A percentile compares a stretch with the other conserved stretches of the same genome.
phyloP scores from a whole-genome alignment of 768 basidiomycete genomes.

The Kwoniella bestiolae region DNA sequence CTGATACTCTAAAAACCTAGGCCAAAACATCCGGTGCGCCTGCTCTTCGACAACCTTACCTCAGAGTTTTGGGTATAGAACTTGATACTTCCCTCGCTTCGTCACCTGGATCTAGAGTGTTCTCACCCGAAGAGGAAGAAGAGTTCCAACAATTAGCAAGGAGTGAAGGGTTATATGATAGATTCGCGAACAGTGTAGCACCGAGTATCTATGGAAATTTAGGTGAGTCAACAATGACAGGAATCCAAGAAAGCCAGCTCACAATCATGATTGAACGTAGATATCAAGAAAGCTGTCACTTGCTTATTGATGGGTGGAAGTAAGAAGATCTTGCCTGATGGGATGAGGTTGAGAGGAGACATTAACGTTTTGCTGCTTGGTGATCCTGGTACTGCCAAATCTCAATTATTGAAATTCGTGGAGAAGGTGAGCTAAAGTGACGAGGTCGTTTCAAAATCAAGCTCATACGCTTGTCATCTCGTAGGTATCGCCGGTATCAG shows the following conservation, averaged over 20 bases:
- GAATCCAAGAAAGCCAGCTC: not conserved
- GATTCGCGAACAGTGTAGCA: conserved; percentile 89
- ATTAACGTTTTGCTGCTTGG: conserved; percentile 96
- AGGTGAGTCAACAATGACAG: conserved; percentile 63
- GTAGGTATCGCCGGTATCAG: conserved; percentile 97
- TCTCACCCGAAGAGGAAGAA: conserved; percentile 94
- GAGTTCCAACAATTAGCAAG: conserved; percentile 91
- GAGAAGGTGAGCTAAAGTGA: conserved; percentile 69
- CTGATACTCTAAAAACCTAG: no score
- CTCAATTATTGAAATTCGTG: conserved; percentile 96
- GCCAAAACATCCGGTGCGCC: conserved; percentile 70
- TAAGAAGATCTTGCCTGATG: conserved; percentile 94
- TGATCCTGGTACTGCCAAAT: conserved; percentile 98
- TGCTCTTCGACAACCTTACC: conserved; percentile 90
- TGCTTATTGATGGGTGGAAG: conserved; percentile 97
- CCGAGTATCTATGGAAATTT: conserved; percentile 96
- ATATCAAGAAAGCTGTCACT: conserved; percentile 96
- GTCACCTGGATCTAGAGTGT: conserved; percentile 71
- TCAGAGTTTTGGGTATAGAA: conserved; percentile 90
- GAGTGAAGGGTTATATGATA: conserved; percentile 86
- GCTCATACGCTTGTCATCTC: not conserved
- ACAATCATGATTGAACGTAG: conserved; percentile 58
- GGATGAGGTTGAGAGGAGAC: conserved; percentile 94
- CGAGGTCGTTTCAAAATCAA: not conserved
- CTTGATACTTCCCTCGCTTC: conserved; percentile 77